phyloP scores from a whole-genome alignment of 495 filamentous ascomycete species.

The Podospora bellae-mahoneyi region DNA sequence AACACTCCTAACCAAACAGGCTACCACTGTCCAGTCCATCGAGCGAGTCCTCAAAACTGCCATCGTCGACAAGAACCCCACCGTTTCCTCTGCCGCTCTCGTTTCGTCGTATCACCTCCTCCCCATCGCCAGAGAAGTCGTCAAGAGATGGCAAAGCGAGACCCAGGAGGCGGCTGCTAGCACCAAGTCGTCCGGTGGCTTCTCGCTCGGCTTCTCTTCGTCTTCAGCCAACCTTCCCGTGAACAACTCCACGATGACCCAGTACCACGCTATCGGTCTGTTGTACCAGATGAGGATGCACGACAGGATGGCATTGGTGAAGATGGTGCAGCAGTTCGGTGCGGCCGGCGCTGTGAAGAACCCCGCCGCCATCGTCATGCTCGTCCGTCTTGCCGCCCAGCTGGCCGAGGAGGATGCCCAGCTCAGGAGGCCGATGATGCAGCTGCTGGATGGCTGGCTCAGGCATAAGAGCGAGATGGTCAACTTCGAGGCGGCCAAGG shows the following conservation, averaged over 20 bases:
- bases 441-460: constrained; percentile 91
- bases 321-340: constrained; percentile 99
- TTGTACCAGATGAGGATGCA: constrained; percentile 97
- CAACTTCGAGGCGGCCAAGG: constrained; percentile 98
- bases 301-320: constrained; percentile 97
- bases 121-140: constrained; percentile 90
- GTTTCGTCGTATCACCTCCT: constrained; percentile 98
- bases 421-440: constrained; percentile 90
- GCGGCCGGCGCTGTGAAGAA: constrained; percentile 90
- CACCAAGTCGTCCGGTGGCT: constrained; percentile 80
- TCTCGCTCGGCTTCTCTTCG: constrained; percentile 82
- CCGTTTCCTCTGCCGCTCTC: constrained; percentile 93
- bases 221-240: constrained; percentile 67
- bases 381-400: constrained; percentile 91
- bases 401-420: constrained; percentile 88
- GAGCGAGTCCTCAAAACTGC: constrained; percentile 98
- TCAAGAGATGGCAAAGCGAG: constrained; percentile 97
- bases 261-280: constrained; percentile 97
- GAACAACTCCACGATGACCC: constrained; percentile 87
- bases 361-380: constrained; percentile 83
- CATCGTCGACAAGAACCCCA: constrained; percentile 98
- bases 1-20: constrained; percentile 47
- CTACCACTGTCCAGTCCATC: constrained; percentile 95
- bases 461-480: constrained; percentile 99
- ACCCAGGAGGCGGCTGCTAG: constrained; percentile 94